Evolutionary conservation across 2,329 filamentous ascomycete genomes (phyloP).

Genomic region (Endocalyx cinctus): DNA sequence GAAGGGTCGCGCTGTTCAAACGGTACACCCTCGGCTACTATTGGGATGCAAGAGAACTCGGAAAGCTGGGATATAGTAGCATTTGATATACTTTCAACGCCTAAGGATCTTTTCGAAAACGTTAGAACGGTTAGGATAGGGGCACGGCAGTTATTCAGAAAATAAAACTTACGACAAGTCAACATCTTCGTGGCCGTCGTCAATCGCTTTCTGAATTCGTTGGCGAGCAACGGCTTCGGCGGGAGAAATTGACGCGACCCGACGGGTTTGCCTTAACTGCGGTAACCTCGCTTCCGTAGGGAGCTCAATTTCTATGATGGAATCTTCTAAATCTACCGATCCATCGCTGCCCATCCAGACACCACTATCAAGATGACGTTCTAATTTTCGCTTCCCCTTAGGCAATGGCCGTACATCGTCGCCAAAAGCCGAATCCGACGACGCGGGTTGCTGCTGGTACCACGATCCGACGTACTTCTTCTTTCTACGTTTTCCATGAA

Average conservation of each 20-base stretch:
- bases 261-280: conserved; percentile 28
- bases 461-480: conserved; percentile 61
- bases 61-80: conserved; percentile 53
- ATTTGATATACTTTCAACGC: conserved; percentile 50
- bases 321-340: conserved; percentile 42
- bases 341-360: conserved; percentile 63
- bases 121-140: no score
- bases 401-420: conserved; percentile 31
- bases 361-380: conserved; percentile 62
- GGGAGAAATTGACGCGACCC: conserved; percentile 25
- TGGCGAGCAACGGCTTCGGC: conserved; percentile 41
- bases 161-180: conserved; percentile 54
- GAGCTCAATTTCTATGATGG: conserved; percentile 29
- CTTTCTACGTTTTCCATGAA: conserved; percentile 52
- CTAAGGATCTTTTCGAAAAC: conserved; percentile 37
- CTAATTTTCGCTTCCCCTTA: conserved; percentile 47
- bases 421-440: conserved; percentile 43
- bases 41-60: conserved; percentile 49
- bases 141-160: neutral
- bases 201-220: conserved; percentile 49
- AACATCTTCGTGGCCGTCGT: conserved; percentile 53
- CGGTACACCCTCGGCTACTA: conserved; percentile 50
- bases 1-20: conserved; percentile 56
- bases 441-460: conserved; percentile 57
- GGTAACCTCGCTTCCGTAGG: conserved; percentile 32